Base-by-base conservation (phyloP, 2,329 filamentous ascomycete species). In the Ophiocordyceps australis region DNA sequence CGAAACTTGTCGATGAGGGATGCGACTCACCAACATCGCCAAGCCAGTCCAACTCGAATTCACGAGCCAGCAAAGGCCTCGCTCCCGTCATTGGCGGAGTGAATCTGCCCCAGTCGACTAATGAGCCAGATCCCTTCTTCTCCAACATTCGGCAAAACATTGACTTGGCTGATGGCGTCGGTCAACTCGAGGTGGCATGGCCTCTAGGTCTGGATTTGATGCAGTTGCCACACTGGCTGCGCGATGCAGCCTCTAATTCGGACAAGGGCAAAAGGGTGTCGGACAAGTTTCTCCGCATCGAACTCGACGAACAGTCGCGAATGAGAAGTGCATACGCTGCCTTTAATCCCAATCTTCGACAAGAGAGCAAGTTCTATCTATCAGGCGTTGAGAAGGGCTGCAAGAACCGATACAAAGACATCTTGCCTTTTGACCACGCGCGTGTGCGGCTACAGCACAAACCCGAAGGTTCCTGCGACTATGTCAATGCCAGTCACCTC, bases 351-450 rank as follows among this genome's bases (percentile, higher is more conserved):
- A 42, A 43, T 9, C 31, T 37, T 7, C 36, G 37, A 8, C 36
- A 31, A 19, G 33, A 30, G 11, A 35, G 30, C 37, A 36, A 51
- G 14, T 67, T 91, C 7, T 76, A 81, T 38, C 71, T 98, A 26
- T 89, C 80, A 0, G 89, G 89, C 7, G 78, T 98, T 17, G 89
- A 98, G 42, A 89, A 94, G 47, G 89, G 89, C 7, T 71, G 64
- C 12, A 95, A 95, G 57, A 98, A 98, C 40, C 70, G 89, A 7
- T 98, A 98, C 57, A 95, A 94, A 55, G 91, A 94, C 38, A 94
- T 95, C 29, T 74, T 92, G 52, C 89, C 89, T 0, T 98, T 91
- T 45, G 86, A 95, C 42, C 89, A 98, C 49, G 74, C 82, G 3
- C 63, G 89, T 31, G 89, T 98, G 28, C 82, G 70, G 36, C 52